Evolutionary conservation across 768 basidiomycete genomes (phyloP).

Genomic region (Tulasnella sp.): DNA sequence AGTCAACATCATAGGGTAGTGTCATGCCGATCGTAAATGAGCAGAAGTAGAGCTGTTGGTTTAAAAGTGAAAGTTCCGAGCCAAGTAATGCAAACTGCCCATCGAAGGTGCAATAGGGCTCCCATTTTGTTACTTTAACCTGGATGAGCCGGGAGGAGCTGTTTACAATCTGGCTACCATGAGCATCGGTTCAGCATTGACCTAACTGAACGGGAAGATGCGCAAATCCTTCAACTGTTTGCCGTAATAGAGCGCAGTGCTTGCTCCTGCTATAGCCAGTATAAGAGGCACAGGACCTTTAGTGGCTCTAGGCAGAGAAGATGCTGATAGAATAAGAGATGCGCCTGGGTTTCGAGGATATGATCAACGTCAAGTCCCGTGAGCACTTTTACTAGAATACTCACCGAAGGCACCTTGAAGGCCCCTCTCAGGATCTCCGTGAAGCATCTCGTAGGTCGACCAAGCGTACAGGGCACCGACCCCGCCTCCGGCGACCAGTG

Average conservation of each 20-base stretch:
- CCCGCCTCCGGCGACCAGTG: conserved; percentile 61
- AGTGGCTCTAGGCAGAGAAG: conserved; percentile 56
- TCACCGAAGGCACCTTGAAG: conserved; percentile 64
- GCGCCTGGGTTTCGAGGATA: conserved; percentile 36
- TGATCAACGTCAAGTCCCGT: not conserved
- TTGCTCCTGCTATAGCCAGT: conserved; percentile 49
- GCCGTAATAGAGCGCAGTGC: conserved; percentile 50
- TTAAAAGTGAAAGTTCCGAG: no score
- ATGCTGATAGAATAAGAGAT: conserved; percentile 59
- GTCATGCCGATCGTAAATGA: no score
- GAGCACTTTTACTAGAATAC: not conserved
- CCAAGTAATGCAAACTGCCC: no score
- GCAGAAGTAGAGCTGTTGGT: no score
- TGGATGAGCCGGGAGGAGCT: no score
- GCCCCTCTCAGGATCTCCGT: conserved; percentile 50
- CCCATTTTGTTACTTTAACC: not conserved
- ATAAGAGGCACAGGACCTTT: conserved; percentile 65
- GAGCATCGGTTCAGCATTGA: no score
- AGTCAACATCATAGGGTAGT: no score
- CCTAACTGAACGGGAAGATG: not conserved
- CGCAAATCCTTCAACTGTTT: conserved; percentile 16
- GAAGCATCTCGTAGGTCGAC: conserved; percentile 66
- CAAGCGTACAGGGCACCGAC: conserved; percentile 71
- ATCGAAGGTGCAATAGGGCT: not conserved
- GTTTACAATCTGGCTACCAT: no score